Evolutionary conservation across 139 green algal genomes (phyloP).

Genomic region (Bryopsis sp.): DNA sequence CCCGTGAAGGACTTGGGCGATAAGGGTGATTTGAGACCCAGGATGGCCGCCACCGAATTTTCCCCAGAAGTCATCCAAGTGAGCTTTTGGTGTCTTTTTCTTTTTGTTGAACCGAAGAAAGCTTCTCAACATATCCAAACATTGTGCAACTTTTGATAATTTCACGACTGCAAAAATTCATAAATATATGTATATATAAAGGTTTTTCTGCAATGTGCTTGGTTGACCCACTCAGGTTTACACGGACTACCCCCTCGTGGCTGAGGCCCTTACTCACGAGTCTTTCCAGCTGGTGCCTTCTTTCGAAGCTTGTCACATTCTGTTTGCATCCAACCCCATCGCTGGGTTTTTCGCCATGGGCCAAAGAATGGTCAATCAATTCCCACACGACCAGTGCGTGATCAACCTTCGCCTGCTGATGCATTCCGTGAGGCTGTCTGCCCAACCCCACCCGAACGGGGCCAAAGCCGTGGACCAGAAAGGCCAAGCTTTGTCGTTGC

Average conservation of each 20-base stretch:
- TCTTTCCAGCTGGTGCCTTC: background rate
- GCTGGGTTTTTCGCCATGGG: background rate
- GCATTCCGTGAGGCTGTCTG: background rate
- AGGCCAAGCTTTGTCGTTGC: background rate
- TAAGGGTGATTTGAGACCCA: background rate
- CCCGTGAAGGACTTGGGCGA: background rate
- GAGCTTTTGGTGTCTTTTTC: background rate
- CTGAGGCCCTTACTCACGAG: background rate
- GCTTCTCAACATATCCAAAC: too few relatives aligned
- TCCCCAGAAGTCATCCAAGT: background rate
- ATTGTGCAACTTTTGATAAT: too few relatives aligned
- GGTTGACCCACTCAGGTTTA: slow-evolving; percentile 6
- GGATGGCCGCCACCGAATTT: slow-evolving; percentile 10
- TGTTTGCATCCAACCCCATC: slow-evolving; percentile 7
- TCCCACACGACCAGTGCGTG: background rate
- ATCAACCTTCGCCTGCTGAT: background rate
- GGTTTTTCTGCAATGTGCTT: background rate
- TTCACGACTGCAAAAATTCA: too few relatives aligned
- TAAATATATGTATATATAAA: too few relatives aligned
- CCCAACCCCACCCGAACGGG: background rate
- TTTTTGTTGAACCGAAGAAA: too few relatives aligned
- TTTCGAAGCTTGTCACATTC: slow-evolving; percentile 1
- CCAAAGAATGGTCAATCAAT: slow-evolving; percentile 11
- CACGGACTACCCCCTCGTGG: background rate
- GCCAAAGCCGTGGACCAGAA: background rate